Percentiles rank a stretch among this genome's conserved stretches.
Conservation (phyloP, 257 asterid genomes). For the Nicotiana otophora region DNA sequence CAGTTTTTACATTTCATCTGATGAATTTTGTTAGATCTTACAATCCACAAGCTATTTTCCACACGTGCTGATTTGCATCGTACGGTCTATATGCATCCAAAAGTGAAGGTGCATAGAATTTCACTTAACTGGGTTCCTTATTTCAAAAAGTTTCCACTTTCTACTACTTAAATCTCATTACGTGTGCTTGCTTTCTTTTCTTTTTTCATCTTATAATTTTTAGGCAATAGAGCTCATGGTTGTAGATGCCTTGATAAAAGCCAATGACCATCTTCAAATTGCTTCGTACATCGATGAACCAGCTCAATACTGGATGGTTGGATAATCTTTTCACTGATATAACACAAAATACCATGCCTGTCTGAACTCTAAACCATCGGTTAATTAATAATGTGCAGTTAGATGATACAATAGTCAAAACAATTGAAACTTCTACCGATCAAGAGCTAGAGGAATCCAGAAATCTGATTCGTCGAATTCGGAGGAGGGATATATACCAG, state of each 20-base stretch:
- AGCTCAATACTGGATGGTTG: conserved; percentile 78
- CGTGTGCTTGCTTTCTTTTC: background rate
- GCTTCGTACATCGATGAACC: conserved; percentile 71
- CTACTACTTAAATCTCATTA: background rate
- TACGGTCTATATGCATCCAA: conserved; percentile 70
- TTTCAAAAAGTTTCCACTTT: conserved; percentile 3
- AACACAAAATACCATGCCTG: background rate
- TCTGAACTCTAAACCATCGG: background rate
- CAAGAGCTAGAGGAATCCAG: conserved; percentile 75
- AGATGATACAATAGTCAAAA: conserved; percentile 78
- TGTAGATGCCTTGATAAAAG: conserved; percentile 75
- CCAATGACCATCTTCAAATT: conserved; percentile 56
- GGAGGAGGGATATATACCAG: conserved; percentile 86
- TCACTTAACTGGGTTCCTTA: background rate
- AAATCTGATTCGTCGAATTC: conserved; percentile 69
- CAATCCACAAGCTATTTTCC: conserved; percentile 78
- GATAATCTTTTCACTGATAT: conserved; percentile 10
- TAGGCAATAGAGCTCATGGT: conserved; percentile 88
- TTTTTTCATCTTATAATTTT: conserved; percentile 9
- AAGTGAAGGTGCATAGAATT: conserved; percentile 60
- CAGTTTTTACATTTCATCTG: background rate
- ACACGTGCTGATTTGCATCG: conserved; percentile 91
- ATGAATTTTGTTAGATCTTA: conserved; percentile 55
- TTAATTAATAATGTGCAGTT: conserved; percentile 39
- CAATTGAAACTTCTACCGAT: conserved; percentile 59